phyloP scores from a whole-genome alignment of 2,329 filamentous ascomycete species.

The Ampelomyces quisqualis region DNA sequence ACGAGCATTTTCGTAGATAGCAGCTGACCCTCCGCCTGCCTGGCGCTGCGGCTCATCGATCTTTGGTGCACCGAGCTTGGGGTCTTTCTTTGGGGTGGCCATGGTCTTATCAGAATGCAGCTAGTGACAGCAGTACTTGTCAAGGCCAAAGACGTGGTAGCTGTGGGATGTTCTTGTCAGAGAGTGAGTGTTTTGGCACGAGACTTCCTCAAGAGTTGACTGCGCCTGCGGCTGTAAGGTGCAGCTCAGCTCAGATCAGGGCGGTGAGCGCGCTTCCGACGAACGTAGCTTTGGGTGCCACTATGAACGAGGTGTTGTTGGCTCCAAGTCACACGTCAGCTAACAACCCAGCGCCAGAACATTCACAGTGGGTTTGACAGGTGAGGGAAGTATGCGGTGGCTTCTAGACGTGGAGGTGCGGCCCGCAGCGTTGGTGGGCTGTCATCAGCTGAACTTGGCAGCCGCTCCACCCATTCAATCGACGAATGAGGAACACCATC shows the following conservation, averaged over 20 bases:
- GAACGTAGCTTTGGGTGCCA: not conserved
- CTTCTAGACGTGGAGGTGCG: constrained; percentile 13
- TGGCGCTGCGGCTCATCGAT: constrained; percentile 39
- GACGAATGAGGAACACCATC: constrained; percentile 18
- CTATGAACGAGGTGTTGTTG: not conserved
- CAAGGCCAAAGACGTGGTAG: too few relatives aligned
- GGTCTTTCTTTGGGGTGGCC: constrained; percentile 15
- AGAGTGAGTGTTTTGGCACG: not conserved
- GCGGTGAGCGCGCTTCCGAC: not conserved
- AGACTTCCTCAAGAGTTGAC: not conserved
- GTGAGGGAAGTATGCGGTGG: constrained; percentile 4
- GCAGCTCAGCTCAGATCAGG: constrained; percentile 21
- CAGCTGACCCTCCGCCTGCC: constrained; percentile 41
- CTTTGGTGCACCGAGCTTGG: constrained; percentile 37
- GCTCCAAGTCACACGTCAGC: not conserved
- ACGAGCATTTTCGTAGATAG: constrained; percentile 29
- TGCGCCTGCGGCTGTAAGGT: not conserved
- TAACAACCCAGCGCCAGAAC: not conserved
- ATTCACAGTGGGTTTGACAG: constrained; percentile 2
- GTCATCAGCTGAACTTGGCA: constrained; percentile 23
- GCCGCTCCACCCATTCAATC: constrained; percentile 24
- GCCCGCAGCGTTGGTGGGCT: constrained; percentile 18
- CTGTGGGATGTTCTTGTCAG: not conserved
- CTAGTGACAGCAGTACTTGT: too few relatives aligned
- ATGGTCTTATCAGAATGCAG: not conserved